Percentiles rank a stretch among this genome's conserved stretches.
Evolutionary conservation across 371 early-diverging fungal species (phyloP).

Genomic region (Catenaria anguillulae): DNA sequence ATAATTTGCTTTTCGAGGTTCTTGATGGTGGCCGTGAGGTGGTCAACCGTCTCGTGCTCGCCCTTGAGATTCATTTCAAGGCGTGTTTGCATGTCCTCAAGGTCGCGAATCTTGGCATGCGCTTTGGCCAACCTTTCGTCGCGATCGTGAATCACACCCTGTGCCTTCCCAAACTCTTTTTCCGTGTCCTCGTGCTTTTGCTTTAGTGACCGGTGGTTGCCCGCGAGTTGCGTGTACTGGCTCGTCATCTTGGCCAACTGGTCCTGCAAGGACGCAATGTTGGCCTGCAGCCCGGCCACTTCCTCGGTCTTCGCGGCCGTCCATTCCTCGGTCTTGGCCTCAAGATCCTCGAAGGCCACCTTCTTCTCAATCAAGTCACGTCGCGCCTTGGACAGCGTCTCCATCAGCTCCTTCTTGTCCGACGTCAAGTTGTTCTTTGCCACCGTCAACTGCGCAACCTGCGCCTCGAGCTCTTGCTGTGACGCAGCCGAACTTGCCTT

Average conservation of each 20-base stretch:
- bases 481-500: not conserved
- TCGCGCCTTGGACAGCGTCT: not conserved
- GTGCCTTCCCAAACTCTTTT: not conserved
- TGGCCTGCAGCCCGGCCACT: not conserved
- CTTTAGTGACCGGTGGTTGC: not conserved
- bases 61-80: not conserved
- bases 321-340: not conserved
- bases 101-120: not conserved
- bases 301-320: not conserved
- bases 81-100: not conserved
- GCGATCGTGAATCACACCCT: not conserved
- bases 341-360: not conserved
- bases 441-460: not conserved
- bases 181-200: not conserved
- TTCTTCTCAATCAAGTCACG: constrained; percentile 2
- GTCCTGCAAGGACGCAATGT: not conserved
- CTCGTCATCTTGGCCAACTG: not conserved
- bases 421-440: constrained; percentile 2
- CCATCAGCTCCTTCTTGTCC: constrained; percentile 8
- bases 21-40: not conserved
- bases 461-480: not conserved
- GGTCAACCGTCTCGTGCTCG: not conserved
- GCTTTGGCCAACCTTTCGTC: not conserved
- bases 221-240: not conserved
- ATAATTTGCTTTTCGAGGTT: not conserved